Evolutionary conservation across 2,329 filamentous ascomycete species (phyloP).

Genomic region (Ascochyta rabiei): DNA sequence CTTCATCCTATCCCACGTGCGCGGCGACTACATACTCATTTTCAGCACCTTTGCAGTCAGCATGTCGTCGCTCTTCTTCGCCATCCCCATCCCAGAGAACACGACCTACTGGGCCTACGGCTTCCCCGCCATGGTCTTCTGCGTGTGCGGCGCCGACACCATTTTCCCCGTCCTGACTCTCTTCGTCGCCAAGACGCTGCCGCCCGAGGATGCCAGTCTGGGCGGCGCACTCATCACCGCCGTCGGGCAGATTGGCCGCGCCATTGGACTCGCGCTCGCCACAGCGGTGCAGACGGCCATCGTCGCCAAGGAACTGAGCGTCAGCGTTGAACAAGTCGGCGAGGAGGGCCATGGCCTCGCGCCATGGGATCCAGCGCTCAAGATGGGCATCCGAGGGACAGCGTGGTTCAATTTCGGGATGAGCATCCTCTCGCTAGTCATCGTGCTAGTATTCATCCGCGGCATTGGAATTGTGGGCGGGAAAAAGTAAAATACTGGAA

Average conservation of each 20-base stretch:
- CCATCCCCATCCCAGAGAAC: slow-evolving; percentile 64
- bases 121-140: slow-evolving; percentile 69
- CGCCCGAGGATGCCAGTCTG: slow-evolving; percentile 68
- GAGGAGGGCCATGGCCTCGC: slow-evolving; percentile 23
- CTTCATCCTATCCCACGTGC: slow-evolving; percentile 54
- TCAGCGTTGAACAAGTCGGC: slow-evolving; percentile 37
- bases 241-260: slow-evolving; percentile 68
- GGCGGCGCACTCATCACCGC: slow-evolving; percentile 73
- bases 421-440: slow-evolving; percentile 39
- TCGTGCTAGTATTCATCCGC: slow-evolving; percentile 40
- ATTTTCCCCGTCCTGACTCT: slow-evolving; percentile 70
- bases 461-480: slow-evolving; percentile 28
- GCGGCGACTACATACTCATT: slow-evolving; percentile 63
- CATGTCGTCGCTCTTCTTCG: slow-evolving; percentile 65
- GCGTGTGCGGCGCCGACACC: slow-evolving; percentile 70
- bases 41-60: slow-evolving; percentile 64
- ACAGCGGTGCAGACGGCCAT: slow-evolving; percentile 70
- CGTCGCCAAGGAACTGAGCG: slow-evolving; percentile 32
- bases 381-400: slow-evolving; percentile 47
- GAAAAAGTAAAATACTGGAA: background rate
- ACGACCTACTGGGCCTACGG: slow-evolving; percentile 72
- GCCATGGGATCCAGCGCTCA: slow-evolving; percentile 40
- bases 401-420: slow-evolving; percentile 51
- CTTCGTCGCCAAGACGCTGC: slow-evolving; percentile 68
- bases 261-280: slow-evolving; percentile 68